Evolutionary conservation across 2,329 filamentous ascomycete genomes (phyloP), one percentile per base, ranked within the genome.

Genomic region (Hypoxylon sp.): DNA sequence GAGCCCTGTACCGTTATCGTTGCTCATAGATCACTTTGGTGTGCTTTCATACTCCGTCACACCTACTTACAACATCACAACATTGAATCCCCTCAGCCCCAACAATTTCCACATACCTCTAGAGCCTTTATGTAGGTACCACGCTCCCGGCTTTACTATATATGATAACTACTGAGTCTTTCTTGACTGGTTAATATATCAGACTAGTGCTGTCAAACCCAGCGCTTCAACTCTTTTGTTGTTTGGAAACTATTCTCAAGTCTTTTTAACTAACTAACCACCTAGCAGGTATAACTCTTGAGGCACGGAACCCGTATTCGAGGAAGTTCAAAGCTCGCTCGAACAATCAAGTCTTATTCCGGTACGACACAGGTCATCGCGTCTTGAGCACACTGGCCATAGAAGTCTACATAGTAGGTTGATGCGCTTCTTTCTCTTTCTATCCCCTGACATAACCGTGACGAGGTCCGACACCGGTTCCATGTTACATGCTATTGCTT

Each of bases 271-370:
- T 55, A 46, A 55, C n/a, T 32, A 3, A n/a, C 8, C 31, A 7
- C 15, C 3, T 27, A 29, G 13, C 42, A 55, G 37, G 24, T 46
- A 55, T 55, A 46, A 39, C 37, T 46, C 53, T 46, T 39, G 8
- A 46, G 29, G 7, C n/a, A 10, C 6, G 6, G 24, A 17, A 55
- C 44, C 3, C n/a, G 29, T 10, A 24, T 10, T 8, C 29, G 24
- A 46, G 24, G 24, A 32, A 27, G 15, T 46, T 29, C 37, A 50
- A 6, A 17, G 11, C 13, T 11, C n/a, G 2, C 10, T 15, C 10
- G 1, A 37, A 53, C 31, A 44, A 44, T 39, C 31, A 24, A 55
- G 15, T 31, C 46, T 27, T 15, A 31, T 39, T 19, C 29, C 24
- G 15, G 10, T 27, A 24, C n/a, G 17, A 46, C 53, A 46, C 29